Evolutionary conservation across 139 green algal genomes (phyloP).

Genomic region (Micractinium sp.): DNA sequence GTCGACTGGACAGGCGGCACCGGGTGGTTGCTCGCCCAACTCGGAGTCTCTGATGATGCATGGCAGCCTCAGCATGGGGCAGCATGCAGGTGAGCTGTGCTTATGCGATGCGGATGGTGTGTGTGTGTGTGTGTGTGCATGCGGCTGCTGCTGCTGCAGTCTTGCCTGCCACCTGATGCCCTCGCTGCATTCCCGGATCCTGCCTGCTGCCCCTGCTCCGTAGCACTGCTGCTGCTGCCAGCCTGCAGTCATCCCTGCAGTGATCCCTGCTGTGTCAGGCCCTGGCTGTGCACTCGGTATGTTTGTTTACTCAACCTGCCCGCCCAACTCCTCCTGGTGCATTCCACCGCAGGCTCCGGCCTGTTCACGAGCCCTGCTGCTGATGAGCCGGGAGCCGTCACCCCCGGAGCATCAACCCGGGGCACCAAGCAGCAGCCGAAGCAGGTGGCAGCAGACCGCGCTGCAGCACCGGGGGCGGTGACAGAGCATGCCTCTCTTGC

Average conservation of each 20-base stretch:
- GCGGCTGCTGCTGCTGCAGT: neutral
- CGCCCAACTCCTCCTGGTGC: no score
- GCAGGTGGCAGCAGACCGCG: neutral
- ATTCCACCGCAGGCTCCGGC: no score
- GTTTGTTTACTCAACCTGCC: no score
- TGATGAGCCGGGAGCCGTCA: no score
- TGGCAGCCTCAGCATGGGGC: neutral
- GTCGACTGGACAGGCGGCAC: neutral
- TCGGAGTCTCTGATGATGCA: conserved; percentile 5
- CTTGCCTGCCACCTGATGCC: neutral
- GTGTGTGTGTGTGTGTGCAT: neutral
- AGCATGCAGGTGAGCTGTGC: neutral
- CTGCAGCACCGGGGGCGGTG: no score
- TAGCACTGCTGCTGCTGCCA: neutral
- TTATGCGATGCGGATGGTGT: neutral
- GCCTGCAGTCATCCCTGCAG: neutral
- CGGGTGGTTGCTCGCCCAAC: neutral
- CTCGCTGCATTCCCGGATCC: no score
- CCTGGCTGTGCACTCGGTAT: no score
- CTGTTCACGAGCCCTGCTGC: no score
- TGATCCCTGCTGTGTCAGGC: no score
- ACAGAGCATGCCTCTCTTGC: neutral
- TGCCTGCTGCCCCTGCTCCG: neutral
- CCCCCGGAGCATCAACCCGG: neutral
- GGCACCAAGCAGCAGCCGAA: neutral